Percentiles rank a stretch among this genome's conserved stretches.
phyloP scores from a whole-genome alignment of 1,139 yeast genomes.

The Yarrowia galli region DNA sequence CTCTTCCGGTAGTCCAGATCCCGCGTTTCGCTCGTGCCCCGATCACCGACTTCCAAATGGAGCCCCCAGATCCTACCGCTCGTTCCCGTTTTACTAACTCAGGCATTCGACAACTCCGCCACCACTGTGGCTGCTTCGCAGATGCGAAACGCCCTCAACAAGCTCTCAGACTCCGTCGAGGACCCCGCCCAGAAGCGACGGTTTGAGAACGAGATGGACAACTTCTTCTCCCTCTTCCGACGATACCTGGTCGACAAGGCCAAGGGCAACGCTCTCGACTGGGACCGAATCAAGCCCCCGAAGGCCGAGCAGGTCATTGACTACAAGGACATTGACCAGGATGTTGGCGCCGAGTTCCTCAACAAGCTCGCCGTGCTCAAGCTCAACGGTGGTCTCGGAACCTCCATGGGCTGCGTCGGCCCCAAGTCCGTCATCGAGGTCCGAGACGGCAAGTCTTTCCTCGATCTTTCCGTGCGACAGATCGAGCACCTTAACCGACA shows the following conservation, averaged over 20 bases:
- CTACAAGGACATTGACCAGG: constrained; percentile 59
- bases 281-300: constrained; percentile 97
- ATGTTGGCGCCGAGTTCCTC: constrained; percentile 60
- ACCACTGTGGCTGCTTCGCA: constrained; percentile 97
- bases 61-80: too few species aligned
- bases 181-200: constrained; percentile 62
- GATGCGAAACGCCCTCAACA: constrained; percentile 95
- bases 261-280: constrained; percentile 79
- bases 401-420: constrained; percentile 99
- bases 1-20: too few species aligned
- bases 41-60: too few species aligned
- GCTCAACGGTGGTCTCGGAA: constrained; percentile 97
- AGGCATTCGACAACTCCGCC: constrained; percentile 95
- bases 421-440: constrained; percentile 98
- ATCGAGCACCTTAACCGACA: constrained; percentile 93
- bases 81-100: constrained; percentile 38
- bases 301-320: constrained; percentile 85
- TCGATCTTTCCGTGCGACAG: constrained; percentile 94
- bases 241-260: constrained; percentile 92
- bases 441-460: constrained; percentile 95
- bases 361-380: constrained; percentile 91
- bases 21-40: too few species aligned
- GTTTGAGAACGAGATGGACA: constrained; percentile 93
- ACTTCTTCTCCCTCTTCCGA: constrained; percentile 91
- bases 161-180: constrained; percentile 77